Base-by-base conservation (phyloP, 2,329 filamentous ascomycete genomes). In the Tolypocladium endophyticum region DNA sequence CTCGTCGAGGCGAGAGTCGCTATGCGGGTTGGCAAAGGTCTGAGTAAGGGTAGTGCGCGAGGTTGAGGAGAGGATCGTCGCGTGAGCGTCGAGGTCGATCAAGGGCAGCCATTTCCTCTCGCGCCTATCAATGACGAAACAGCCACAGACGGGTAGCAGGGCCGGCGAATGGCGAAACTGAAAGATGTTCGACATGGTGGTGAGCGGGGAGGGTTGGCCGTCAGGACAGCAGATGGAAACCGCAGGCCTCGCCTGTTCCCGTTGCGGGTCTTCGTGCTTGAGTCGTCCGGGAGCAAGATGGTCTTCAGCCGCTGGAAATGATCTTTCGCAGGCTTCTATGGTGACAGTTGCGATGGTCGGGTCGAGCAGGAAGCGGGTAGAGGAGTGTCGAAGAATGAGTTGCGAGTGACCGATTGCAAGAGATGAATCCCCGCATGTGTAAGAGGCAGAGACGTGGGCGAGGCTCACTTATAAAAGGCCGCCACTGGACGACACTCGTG, bases 1-100 rank as follows among this genome's bases (percentile, higher is more conserved):
- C 67, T 89, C 72, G 12, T 71, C 63, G 18, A 73, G 63, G 1
- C 62, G 6, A 0, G 53, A 38, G 0, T 62, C 50, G 20, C 61
- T 55, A 2, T 77, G 76, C 0, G 83, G 79, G 63, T 89, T 90
- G 64, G 77, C 70, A 64, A 88, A 91, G 0, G 75, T 85, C 69
- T 90, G 79, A 0, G 72, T 79, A 50, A 82, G 72, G 1, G 71
- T 72, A 12, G 78, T 81, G 35, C 76, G 72, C 1, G 77, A 78
- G 20, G 74, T 80, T 1, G 79, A 81, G 2, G 83, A 78, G 7
- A 84, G 73, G 55, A 90, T 85, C 9, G 76, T 83, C n/a, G 83
- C 81, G 63, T 87, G 81, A 12, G 80, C 81, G 57, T 80, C 73
- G 58, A 86, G 73, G 11, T 79, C 71, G 41, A 87, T 73, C 60